Conservation (phyloP, 441 rosid genomes). For the Syzygium syzygioides region DNA sequence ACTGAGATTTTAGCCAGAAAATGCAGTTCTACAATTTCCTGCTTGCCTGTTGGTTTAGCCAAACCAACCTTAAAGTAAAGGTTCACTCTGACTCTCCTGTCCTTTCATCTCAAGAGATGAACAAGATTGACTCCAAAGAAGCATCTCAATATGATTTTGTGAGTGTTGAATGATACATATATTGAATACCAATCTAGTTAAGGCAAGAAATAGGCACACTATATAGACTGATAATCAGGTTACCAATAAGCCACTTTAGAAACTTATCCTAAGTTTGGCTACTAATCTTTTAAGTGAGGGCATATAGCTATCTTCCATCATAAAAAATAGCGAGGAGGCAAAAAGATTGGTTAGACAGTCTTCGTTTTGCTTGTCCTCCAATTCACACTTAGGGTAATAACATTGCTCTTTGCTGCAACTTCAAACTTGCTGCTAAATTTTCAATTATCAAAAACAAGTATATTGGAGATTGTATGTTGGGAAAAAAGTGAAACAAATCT, state of each 20-base stretch:
- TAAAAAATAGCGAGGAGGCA: background rate
- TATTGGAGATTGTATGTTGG: background rate
- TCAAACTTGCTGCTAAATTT: background rate
- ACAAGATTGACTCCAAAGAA: background rate
- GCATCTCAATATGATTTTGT: background rate
- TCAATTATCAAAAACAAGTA: background rate
- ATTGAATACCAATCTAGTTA: background rate
- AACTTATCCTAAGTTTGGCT: background rate
- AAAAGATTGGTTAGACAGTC: background rate
- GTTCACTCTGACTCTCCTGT: background rate
- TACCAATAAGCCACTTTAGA: background rate
- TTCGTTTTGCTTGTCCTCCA: background rate
- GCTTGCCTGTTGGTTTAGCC: background rate
- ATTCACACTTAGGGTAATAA: background rate
- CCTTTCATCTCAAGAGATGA: background rate
- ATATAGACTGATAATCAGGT: background rate
- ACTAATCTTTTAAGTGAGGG: background rate
- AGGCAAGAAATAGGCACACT: background rate
- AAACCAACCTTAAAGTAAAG: background rate
- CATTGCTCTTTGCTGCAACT: background rate
- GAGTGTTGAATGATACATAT: background rate
- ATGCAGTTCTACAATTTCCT: background rate
- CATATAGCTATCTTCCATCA: background rate
- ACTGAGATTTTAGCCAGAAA: background rate
- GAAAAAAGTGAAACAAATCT: background rate